Evolutionary conservation across 805 yeast genomes (phyloP).

Genomic region (Myxozyma melibiosi): DNA sequence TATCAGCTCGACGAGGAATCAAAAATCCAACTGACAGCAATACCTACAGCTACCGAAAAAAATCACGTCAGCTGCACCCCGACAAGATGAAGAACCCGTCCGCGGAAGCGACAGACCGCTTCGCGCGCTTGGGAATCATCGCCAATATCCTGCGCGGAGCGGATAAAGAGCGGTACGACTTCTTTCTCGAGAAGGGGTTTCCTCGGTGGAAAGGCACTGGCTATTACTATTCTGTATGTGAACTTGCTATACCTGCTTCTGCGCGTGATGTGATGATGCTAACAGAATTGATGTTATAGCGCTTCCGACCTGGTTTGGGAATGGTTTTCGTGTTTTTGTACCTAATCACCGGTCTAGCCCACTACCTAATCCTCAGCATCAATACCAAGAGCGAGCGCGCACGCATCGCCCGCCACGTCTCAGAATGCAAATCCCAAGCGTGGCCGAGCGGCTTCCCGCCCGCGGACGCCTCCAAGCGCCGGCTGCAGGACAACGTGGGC

Average conservation of each 20-base stretch:
- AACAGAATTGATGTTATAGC: slow-evolving; percentile 36
- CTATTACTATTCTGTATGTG: slow-evolving; percentile 50
- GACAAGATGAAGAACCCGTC: slow-evolving; percentile 59
- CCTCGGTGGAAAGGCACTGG: slow-evolving; percentile 77
- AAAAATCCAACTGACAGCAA: slow-evolving; percentile 1
- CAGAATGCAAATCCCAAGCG: slow-evolving; percentile 41
- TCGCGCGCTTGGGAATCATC: slow-evolving; percentile 74
- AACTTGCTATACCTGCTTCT: too few species aligned
- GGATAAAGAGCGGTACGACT: slow-evolving; percentile 75
- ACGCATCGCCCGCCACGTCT: slow-evolving; percentile 48
- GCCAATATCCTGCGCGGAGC: slow-evolving; percentile 69
- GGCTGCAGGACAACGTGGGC: slow-evolving; percentile 21
- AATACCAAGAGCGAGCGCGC: slow-evolving; percentile 59
- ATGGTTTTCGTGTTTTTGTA: slow-evolving; percentile 56
- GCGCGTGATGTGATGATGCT: neutral
- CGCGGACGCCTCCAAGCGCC: slow-evolving; percentile 32
- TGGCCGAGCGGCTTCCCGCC: slow-evolving; percentile 37
- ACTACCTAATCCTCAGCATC: slow-evolving; percentile 57
- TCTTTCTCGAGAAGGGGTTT: slow-evolving; percentile 78
- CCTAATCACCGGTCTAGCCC: slow-evolving; percentile 56
- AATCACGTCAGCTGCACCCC: slow-evolving; percentile 79
- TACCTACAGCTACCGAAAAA: slow-evolving; percentile 56
- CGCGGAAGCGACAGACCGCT: slow-evolving; percentile 65
- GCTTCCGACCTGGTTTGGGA: slow-evolving; percentile 67
- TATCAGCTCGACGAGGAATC: neutral